Base-by-base conservation (phyloP, 2,329 filamentous ascomycete species). In the Paecilomyces dactylethromorphus region DNA sequence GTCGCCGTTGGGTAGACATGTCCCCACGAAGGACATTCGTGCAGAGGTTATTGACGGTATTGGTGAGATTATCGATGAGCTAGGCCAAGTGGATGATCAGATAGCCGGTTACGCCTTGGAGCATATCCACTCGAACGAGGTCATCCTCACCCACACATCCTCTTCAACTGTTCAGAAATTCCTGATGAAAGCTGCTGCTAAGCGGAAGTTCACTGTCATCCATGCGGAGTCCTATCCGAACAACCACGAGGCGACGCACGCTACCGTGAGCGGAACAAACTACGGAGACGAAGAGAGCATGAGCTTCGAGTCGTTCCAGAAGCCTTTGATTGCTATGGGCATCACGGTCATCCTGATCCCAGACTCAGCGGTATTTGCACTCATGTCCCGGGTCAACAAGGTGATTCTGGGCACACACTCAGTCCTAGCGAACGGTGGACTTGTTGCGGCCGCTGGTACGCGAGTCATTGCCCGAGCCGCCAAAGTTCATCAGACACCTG, bases 381-480 rank as follows among this genome's bases (percentile, higher is more conserved):
- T 97, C 68, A 97, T 99, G 90, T 90, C 92, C 8, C 87, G 89
- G 60, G 91, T 97, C 66, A 95, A 93, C 81, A 97, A 97, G 78
- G 93, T 99, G 61, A 90, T 99, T 54, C 81, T 99, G 6, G 88
- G 90, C 12, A 93, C 93, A 5, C 89, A 92, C 69, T 88, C 90
- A 3, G 90, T 99, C 29, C 86, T 95, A 53, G 90, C 91, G 55
- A 94, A 96, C 68, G 94, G 94, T 56, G 90, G 90, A 6, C 84
- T 96, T 26, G 83, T 97, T 29, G 89, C 91, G 18, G 88, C 92
- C 49, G 87, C 89, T 4, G 94, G 94, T n/a, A 89, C 90, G 10
- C 86, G 86, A 21, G 86, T 90, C 49, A 89, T 97, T 64, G 91
- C 92, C 3, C 87, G 88, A 62, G 92, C 92, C 7, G 94, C 94